Conservation (phyloP, 495 filamentous ascomycete genomes). For the Xylaria grammica region DNA sequence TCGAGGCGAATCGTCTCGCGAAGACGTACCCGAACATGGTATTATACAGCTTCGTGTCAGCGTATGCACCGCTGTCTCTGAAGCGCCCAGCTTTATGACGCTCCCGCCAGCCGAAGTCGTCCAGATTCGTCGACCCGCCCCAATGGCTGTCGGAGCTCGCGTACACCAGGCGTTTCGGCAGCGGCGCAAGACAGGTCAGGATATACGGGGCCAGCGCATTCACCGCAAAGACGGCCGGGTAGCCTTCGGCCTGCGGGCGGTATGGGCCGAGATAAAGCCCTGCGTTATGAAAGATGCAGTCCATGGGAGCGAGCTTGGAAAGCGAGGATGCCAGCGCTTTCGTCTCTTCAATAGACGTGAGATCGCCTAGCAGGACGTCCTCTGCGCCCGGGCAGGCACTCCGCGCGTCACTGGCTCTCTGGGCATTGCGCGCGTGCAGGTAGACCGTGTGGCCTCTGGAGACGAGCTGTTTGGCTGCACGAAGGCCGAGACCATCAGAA, state of each 20-base stretch:
- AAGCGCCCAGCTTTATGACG: constrained; percentile 24
- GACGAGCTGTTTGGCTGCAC: constrained; percentile 55
- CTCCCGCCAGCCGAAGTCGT: constrained; percentile 41
- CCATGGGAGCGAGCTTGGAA: constrained; percentile 56
- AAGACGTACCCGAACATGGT: constrained; percentile 61
- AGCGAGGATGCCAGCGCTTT: constrained; percentile 58
- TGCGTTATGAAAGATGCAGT: constrained; percentile 65
- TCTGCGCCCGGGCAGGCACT: constrained; percentile 54
- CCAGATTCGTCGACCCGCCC: constrained; percentile 50
- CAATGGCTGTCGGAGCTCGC: constrained; percentile 58
- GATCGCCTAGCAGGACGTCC: constrained; percentile 56
- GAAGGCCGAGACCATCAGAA: constrained; percentile 57
- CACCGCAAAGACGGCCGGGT: constrained; percentile 59
- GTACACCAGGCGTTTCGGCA: constrained; percentile 57
- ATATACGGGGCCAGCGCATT: constrained; percentile 65
- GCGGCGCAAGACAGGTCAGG: constrained; percentile 57
- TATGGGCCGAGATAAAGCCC: constrained; percentile 46
- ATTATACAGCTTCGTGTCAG: constrained; percentile 60
- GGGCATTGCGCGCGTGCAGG: constrained; percentile 60
- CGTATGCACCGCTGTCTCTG: constrained; percentile 42
- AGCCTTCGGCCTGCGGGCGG: constrained; percentile 46
- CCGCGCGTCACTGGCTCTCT: constrained; percentile 51
- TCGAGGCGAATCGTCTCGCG: constrained; percentile 51
- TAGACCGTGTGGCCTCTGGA: constrained; percentile 60
- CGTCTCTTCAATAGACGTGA: constrained; percentile 56